These are phyloP conservation scores for Olyra latifolia DNA, from an alignment of 176 grass and related monocot genomes.

Conservation along the genomic window DNA sequence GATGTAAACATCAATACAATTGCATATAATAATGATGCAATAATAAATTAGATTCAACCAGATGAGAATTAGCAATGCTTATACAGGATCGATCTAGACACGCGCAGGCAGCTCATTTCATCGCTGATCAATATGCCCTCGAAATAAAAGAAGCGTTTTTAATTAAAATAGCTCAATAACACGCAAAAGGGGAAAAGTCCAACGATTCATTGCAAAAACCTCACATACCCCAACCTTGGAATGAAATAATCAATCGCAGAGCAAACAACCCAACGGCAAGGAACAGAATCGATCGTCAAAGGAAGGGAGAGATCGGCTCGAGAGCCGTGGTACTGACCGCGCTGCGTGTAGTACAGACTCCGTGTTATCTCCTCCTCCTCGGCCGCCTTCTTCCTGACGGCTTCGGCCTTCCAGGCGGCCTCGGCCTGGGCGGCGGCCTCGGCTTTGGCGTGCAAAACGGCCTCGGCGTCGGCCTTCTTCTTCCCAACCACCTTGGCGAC, in stretches of 20 bases:
- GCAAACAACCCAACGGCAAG: not conserved
- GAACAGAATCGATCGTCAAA: not conserved
- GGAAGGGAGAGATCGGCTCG: not conserved
- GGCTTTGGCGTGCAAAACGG: too few relatives aligned
- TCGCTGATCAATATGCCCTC: not conserved
- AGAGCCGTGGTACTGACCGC: too few relatives aligned
- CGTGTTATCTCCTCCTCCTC: too few relatives aligned
- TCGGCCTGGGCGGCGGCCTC: too few relatives aligned
- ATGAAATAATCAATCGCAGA: not conserved
- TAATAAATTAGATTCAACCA: not conserved
- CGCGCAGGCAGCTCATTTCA: not conserved
- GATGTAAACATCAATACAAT: not conserved
- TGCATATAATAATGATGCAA: not conserved
- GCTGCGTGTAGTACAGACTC: not conserved
- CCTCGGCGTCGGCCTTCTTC: not conserved
- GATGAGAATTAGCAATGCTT: not conserved
- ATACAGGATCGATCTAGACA: not conserved
- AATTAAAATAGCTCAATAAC: not conserved
- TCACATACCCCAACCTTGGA: not conserved
- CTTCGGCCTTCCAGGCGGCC: too few relatives aligned
- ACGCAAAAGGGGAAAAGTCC: not conserved
- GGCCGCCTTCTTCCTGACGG: too few relatives aligned
- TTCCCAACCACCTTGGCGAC: conserved; percentile 22
- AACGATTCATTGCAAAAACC: not conserved
- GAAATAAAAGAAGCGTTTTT: not conserved